Base-by-base conservation (phyloP, 1,139 yeast genomes). In the Meyerozyma athensensis region DNA sequence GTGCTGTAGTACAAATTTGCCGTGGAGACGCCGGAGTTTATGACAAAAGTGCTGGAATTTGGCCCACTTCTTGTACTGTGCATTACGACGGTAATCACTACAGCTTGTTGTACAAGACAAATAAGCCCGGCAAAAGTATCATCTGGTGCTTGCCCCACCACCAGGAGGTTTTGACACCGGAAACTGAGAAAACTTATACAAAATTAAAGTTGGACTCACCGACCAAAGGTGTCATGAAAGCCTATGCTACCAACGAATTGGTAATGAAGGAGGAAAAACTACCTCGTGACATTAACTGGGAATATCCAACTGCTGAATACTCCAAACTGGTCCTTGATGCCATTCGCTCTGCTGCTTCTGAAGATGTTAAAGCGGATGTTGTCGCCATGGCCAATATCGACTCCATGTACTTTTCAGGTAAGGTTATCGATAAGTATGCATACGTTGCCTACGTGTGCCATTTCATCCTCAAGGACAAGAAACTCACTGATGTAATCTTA, bases 341-440 rank as follows among this genome's bases (percentile, higher is more conserved):
- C 21, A 80, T 84, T 17, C 53, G 50, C 19, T 43, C 54, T 7
- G 79, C 81, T 0, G 86, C 87, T 0, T 46, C 46, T 0, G 46
- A 54, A 7, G 94, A 84, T 42, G 64, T 75, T 6, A 55, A 65
- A 17, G 72, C 63, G 26, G 85, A 83, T 53, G 77, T 81, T 9
- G 60, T 65, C 3, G 70, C 64, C 7, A 77, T 75, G 59, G 77
- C 87, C 1, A 72, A 83, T 48, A 63, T 83, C 17, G 89, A 84
- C 43, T 68, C 74, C 7, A 84, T 83, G 92, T 84, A 84, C 54
- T 77, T 82, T 9, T 71, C 87, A 2, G 95, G 95, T 19, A 84
- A 84, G 52, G 69, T 78, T 17, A 60, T 84, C 39, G 89, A 85
- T 39, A 84, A 83, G 52, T 85, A 79, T 57, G 90, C 92, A 0